Percentiles rank a stretch among this genome's conserved stretches.
Evolutionary conservation across 2,329 filamentous ascomycete genomes (phyloP).

Genomic region (Talaromyces funiculosus): DNA sequence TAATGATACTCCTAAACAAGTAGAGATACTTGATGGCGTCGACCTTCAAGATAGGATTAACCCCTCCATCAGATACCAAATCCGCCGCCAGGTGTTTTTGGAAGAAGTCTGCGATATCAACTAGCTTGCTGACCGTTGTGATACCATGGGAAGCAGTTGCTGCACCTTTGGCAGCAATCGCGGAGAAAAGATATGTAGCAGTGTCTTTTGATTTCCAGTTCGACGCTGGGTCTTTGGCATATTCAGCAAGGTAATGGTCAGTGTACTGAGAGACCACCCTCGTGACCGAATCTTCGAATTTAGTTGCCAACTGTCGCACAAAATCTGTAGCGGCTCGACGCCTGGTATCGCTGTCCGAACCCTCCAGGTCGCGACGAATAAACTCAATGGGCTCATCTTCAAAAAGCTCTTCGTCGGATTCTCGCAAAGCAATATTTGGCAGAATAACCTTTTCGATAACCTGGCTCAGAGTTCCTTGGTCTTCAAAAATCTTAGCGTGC

Average conservation of each 20-base stretch:
- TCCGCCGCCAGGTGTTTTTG: constrained; percentile 88
- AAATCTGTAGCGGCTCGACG: constrained; percentile 93
- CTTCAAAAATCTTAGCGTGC: constrained; percentile 82
- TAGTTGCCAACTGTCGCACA: constrained; percentile 78
- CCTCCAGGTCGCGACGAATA: constrained; percentile 89
- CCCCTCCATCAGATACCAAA: constrained; percentile 61
- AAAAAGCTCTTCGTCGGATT: constrained; percentile 91
- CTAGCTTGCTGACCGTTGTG: constrained; percentile 77
- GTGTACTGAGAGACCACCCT: constrained; percentile 83
- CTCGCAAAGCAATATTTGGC: constrained; percentile 84
- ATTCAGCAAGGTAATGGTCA: constrained; percentile 71
- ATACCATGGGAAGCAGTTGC: constrained; percentile 86
- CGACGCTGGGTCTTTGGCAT: constrained; percentile 58
- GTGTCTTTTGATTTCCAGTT: constrained; percentile 99
- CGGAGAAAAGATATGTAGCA: constrained; percentile 92
- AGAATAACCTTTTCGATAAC: constrained; percentile 95
- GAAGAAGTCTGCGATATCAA: constrained; percentile 93
- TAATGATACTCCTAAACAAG: constrained; percentile 90
- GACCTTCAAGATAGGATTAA: constrained; percentile 85
- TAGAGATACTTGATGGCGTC: constrained; percentile 98
- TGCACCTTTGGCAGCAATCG: constrained; percentile 85
- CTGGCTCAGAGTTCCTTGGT: constrained; percentile 69
- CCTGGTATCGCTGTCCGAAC: constrained; percentile 90
- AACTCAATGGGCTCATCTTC: constrained; percentile 99
- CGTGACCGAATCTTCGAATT: constrained; percentile 80